phyloP scores from a whole-genome alignment of 2,329 filamentous ascomycete species.

The Aspergillus intermedius region DNA sequence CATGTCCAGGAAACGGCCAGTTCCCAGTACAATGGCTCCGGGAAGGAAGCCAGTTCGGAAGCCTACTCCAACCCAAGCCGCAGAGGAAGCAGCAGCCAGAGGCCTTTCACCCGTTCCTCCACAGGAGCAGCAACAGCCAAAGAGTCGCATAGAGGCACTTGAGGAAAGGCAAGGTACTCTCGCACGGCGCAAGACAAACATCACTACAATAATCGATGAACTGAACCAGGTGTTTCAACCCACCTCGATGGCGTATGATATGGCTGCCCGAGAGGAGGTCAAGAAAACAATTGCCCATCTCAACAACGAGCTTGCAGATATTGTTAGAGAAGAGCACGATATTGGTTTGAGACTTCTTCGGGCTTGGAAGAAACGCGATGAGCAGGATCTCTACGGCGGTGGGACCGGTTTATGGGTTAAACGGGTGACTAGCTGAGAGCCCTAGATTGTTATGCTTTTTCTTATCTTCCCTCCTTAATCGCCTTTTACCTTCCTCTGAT shows the following conservation, averaged over 20 bases:
- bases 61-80: conserved; percentile 34
- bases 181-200: conserved; percentile 61
- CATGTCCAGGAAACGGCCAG: conserved; percentile 35
- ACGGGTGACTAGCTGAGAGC: conserved; percentile 58
- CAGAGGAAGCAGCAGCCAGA: conserved; percentile 39
- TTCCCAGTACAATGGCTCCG: conserved; percentile 24
- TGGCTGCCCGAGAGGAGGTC: conserved; percentile 53
- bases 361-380: conserved; percentile 68
- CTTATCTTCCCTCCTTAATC: conserved; percentile 1
- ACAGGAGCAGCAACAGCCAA: conserved; percentile 48
- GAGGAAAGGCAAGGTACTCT: conserved; percentile 61
- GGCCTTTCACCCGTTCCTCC: conserved; percentile 56
- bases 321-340: conserved; percentile 71
- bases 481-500: conserved; percentile 3
- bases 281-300: conserved; percentile 61
- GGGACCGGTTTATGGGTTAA: conserved; percentile 69
- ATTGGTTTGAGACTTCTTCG: conserved; percentile 67
- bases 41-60: conserved; percentile 35
- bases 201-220: conserved; percentile 65
- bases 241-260: conserved; percentile 59
- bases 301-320: conserved; percentile 61
- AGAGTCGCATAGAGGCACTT: conserved; percentile 59
- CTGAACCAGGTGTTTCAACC: conserved; percentile 72
- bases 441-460: conserved; percentile 2
- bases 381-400: conserved; percentile 43